A percentile compares a stretch with the other conserved stretches of the same genome.
Conservation (phyloP, 1,284 basidiomycete genomes). For the Moesziomyces antarcticus region DNA sequence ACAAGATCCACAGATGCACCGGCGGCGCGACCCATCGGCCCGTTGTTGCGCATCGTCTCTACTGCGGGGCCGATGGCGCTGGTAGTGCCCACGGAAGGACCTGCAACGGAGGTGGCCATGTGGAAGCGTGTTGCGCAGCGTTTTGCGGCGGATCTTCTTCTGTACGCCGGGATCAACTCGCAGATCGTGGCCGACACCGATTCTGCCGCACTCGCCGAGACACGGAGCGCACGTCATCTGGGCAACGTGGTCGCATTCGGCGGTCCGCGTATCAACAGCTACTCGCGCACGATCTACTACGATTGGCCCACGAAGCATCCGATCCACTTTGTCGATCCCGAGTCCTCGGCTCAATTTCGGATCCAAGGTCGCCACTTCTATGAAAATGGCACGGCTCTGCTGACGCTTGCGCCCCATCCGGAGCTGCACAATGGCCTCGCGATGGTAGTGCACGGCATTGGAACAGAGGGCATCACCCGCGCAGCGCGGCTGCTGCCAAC, state of each 20-base stretch:
- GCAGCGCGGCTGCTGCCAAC: conserved; percentile 48
- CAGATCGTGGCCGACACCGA: conserved; percentile 41
- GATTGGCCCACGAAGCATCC: conserved; percentile 14
- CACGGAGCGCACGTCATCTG: background rate
- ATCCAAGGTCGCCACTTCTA: conserved; percentile 38
- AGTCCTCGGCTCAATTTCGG: conserved; percentile 23
- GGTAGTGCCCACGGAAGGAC: conserved; percentile 20
- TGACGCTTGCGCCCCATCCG: conserved; percentile 28
- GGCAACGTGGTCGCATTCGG: conserved; percentile 41
- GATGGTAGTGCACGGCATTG: conserved; percentile 35
- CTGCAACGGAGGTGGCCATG: conserved; percentile 4
- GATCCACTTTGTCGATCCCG: conserved; percentile 22
- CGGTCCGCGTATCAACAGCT: conserved; percentile 37
- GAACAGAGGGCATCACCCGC: conserved; percentile 23
- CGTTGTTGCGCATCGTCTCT: conserved; percentile 31
- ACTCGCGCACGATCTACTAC: conserved; percentile 12
- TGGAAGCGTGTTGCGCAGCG: conserved; percentile 25
- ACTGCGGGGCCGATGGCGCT: conserved; percentile 34
- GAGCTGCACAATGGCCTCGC: conserved; percentile 6
- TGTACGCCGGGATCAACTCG: conserved; percentile 41
- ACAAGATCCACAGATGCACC: background rate
- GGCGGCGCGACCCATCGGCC: conserved; percentile 29
- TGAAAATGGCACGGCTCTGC: conserved; percentile 23
- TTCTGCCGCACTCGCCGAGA: background rate
- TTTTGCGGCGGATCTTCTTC: conserved; percentile 39